Conservation (phyloP, 129 eudicot species). For the Glebionis coronaria region DNA sequence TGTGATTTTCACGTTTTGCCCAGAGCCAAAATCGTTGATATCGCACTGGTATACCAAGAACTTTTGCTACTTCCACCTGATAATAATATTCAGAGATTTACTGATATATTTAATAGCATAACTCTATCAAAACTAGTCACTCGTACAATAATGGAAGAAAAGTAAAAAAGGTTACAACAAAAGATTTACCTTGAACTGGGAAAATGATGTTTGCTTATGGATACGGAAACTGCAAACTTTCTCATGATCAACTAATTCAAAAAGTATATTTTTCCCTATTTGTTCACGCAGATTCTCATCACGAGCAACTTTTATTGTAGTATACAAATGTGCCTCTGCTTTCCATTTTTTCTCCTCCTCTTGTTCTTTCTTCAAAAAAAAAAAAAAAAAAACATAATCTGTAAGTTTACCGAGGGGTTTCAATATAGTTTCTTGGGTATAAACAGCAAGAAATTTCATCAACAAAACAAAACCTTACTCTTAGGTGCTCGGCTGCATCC, state of each 20-base stretch:
- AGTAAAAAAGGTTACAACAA: not conserved
- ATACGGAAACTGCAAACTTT: slow-evolving; percentile 88
- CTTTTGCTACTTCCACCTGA: slow-evolving; percentile 92
- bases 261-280: slow-evolving; percentile 80
- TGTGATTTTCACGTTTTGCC: slow-evolving; percentile 91
- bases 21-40: slow-evolving; percentile 88
- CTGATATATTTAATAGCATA: not conserved
- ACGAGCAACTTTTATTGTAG: slow-evolving; percentile 45
- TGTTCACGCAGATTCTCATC: slow-evolving; percentile 79
- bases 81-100: slow-evolving; percentile 16
- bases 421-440: no score
- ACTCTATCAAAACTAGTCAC: no score
- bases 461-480: no score
- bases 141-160: no score
- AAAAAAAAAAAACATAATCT: no score
- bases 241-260: slow-evolving; percentile 98
- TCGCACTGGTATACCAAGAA: slow-evolving; percentile 77
- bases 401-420: no score
- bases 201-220: slow-evolving; percentile 78
- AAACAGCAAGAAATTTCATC: no score
- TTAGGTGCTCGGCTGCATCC: no score
- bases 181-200: slow-evolving; percentile 68
- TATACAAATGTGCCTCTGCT: no score
- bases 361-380: no score
- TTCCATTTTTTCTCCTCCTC: no score